phyloP scores from a whole-genome alignment of 345 rosid species.

The Populus pruinosa region DNA sequence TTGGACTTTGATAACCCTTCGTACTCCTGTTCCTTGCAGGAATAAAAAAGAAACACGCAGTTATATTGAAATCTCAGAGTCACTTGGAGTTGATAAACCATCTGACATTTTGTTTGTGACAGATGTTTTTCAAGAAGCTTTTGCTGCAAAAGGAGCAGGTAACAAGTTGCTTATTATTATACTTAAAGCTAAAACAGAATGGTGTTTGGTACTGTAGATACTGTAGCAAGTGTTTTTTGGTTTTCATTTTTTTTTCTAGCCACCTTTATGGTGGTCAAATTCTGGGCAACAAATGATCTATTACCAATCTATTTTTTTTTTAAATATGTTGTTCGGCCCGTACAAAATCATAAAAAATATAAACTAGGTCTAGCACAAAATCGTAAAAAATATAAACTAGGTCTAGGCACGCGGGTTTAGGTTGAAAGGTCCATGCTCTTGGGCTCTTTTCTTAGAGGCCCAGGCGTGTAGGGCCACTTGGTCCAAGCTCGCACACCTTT shows the following conservation, averaged over 20 bases:
- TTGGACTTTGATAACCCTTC: background rate
- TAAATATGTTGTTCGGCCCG: too few relatives aligned
- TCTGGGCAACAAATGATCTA: too few relatives aligned
- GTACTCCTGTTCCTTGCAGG: conserved; percentile 36
- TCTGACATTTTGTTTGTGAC: conserved; percentile 77
- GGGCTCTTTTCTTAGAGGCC: too few relatives aligned
- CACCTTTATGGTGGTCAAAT: too few relatives aligned
- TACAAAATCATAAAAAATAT: too few relatives aligned
- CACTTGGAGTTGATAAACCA: conserved; percentile 81
- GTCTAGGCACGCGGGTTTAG: rapidly evolving
- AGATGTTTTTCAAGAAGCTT: conserved; percentile 83
- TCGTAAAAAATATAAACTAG: too few relatives aligned
- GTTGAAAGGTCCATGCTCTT: too few relatives aligned
- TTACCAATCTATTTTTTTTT: background rate
- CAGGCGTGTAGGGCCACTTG: too few relatives aligned
- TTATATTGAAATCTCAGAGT: conserved; percentile 65
- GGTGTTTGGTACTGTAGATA: background rate
- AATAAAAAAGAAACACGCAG: conserved; percentile 75
- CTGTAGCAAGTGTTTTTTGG: background rate
- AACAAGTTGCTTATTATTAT: background rate
- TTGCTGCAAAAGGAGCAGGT: conserved; percentile 89
- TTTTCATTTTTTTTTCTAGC: background rate
- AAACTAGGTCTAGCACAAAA: too few relatives aligned
- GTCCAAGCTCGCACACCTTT: too few relatives aligned
- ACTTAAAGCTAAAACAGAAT: background rate